Conservation (phyloP, 805 yeast species). For the Candida sphagnicola region DNA sequence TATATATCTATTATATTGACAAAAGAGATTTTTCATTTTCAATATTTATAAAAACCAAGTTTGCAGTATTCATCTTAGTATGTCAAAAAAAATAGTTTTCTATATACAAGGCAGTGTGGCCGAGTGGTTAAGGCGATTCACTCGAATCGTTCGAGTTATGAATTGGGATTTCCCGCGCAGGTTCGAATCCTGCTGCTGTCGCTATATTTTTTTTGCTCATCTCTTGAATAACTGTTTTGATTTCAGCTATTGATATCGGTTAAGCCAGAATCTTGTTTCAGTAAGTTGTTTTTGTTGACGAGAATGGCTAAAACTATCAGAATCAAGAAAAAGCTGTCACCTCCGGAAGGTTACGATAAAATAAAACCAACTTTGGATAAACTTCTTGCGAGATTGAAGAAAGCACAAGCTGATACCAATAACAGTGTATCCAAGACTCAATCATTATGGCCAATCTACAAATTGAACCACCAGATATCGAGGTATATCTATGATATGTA, state of each 20-base stretch:
- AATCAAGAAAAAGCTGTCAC: conserved; percentile 41
- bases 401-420: conserved; percentile 28
- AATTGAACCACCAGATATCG: conserved; percentile 70
- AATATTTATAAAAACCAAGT: neutral
- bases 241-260: neutral
- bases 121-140: conserved; percentile 43
- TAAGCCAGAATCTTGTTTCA: too few relatives aligned
- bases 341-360: conserved; percentile 74
- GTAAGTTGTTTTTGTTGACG: too few relatives aligned
- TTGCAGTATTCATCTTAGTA: neutral
- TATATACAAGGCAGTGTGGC: conserved; percentile 28
- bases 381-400: conserved; percentile 56
- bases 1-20: too few relatives aligned
- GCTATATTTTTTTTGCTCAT: conserved; percentile 23
- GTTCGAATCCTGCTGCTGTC: conserved; percentile 46
- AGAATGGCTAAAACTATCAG: conserved; percentile 44
- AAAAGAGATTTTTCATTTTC: neutral
- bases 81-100: neutral
- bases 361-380: conserved; percentile 63
- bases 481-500: conserved; percentile 71
- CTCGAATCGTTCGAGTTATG: conserved; percentile 30
- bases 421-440: conserved; percentile 51
- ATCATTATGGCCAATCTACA: conserved; percentile 65
- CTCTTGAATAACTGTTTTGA: neutral
- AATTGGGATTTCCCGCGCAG: conserved; percentile 44